phyloP scores from a whole-genome alignment of 139 green algal genomes.

The Microglena sp. region DNA sequence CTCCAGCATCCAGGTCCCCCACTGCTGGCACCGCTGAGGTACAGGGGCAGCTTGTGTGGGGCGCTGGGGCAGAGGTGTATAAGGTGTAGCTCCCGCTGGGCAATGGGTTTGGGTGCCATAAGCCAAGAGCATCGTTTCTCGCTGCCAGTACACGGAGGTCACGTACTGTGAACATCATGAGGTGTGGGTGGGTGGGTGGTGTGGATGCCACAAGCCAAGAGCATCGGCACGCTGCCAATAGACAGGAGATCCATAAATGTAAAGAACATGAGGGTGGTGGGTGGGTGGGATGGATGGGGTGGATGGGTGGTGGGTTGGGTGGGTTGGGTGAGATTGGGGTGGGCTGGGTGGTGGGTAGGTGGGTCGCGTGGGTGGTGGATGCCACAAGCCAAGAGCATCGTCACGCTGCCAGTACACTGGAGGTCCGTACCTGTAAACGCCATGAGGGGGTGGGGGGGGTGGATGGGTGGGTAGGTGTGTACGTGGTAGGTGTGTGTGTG shows the following conservation, averaged over 20 bases:
- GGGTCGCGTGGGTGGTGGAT: too few species aligned
- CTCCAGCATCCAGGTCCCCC: background rate
- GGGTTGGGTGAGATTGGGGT: too few species aligned
- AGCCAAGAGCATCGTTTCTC: background rate
- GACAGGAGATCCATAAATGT: constrained; percentile 20
- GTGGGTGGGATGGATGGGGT: background rate
- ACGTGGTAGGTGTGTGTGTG: background rate
- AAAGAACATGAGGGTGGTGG: background rate
- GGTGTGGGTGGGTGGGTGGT: too few species aligned
- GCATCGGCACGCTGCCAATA: constrained; percentile 65
- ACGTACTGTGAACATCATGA: background rate
- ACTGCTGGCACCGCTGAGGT: background rate
- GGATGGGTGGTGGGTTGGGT: too few species aligned
- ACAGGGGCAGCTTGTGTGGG: background rate
- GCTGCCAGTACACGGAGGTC: background rate
- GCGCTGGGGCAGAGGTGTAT: too few species aligned
- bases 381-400: constrained; percentile 41
- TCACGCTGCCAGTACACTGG: constrained; percentile 61
- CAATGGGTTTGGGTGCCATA: too few species aligned
- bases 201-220: constrained; percentile 31
- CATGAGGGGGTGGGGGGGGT: background rate
- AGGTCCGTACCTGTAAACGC: constrained; percentile 70
- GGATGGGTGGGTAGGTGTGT: background rate
- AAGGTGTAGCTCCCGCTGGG: constrained; percentile 21
- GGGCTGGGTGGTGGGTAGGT: too few species aligned